These are phyloP conservation scores for Cercospora zeae-maydis DNA, from an alignment of 2,329 filamentous ascomycete genomes.

Conservation along the genomic window DNA sequence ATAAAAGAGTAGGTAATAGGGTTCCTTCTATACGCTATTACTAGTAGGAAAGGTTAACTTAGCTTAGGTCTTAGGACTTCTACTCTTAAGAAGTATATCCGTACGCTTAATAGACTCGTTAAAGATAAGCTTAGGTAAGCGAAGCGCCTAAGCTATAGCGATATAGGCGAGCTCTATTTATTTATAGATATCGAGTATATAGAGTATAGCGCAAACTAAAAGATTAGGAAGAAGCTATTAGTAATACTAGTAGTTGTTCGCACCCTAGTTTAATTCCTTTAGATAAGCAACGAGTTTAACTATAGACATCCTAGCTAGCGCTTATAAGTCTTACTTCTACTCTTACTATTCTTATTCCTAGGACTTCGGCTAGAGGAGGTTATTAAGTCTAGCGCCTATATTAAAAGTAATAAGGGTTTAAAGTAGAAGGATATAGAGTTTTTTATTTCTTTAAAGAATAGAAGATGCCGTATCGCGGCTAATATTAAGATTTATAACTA, in stretches of 20 bases:
- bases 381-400: neutral
- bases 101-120: neutral
- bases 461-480: neutral
- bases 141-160: too few species aligned
- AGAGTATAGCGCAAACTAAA: too few species aligned
- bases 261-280: neutral
- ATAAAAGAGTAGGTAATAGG: too few species aligned
- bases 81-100: neutral
- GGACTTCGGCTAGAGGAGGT: neutral
- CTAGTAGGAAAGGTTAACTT: neutral
- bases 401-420: neutral
- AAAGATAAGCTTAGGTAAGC: neutral
- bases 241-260: neutral
- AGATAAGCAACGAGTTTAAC: neutral
- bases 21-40: too few species aligned
- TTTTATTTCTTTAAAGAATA: neutral
- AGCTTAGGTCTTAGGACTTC: neutral
- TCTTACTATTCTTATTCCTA: neutral
- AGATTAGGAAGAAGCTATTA: neutral
- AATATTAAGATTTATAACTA: neutral
- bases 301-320: neutral
- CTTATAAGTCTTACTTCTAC: neutral
- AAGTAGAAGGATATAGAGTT: neutral
- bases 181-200: too few species aligned
- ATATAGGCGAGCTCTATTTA: too few species aligned